Conservation (phyloP, 164 flowering plant genomes). For the Umbellularia californica region DNA sequence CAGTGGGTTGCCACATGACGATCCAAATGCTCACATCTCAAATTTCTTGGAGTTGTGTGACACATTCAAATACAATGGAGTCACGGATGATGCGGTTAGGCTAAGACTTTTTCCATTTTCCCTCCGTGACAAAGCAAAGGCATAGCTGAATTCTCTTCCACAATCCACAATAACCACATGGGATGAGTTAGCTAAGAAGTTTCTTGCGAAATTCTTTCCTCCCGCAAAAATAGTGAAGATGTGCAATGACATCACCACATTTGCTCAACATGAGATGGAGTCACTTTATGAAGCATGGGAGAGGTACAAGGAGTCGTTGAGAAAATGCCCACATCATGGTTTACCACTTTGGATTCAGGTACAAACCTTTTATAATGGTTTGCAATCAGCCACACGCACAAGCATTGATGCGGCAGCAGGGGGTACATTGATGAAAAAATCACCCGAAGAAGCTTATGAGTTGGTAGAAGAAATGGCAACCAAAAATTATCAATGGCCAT, state of each 20-base stretch:
- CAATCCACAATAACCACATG: neutral
- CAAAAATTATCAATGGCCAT: constrained; percentile 9
- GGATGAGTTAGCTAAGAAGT: constrained; percentile 3
- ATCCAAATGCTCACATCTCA: constrained; percentile 10
- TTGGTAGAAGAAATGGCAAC: constrained; percentile 8
- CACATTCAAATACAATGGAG: constrained; percentile 4
- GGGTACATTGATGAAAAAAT: constrained; percentile 4
- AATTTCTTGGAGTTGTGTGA: constrained; percentile 9
- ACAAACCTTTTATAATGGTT: constrained; percentile 1
- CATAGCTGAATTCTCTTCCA: constrained; percentile 1
- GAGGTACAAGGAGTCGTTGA: constrained; percentile 9
- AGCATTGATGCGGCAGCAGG: neutral
- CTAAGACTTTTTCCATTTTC: constrained; percentile 13
- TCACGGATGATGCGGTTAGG: constrained; percentile 9
- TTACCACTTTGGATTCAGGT: neutral
- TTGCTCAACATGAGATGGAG: neutral
- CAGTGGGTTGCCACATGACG: constrained; percentile 3
- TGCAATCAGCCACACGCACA: neutral
- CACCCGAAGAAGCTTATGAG: neutral
- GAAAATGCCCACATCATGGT: constrained; percentile 7
- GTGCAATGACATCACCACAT: neutral
- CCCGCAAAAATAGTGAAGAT: neutral
- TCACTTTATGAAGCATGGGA: constrained; percentile 14
- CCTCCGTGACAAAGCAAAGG: constrained; percentile 3
- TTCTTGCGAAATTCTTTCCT: neutral